Percentiles rank a stretch among this genome's conserved stretches.
These are phyloP conservation scores for Tilletiopsis washingtonensis DNA, from an alignment of 1,284 basidiomycete species.

Conservation along the genomic window DNA sequence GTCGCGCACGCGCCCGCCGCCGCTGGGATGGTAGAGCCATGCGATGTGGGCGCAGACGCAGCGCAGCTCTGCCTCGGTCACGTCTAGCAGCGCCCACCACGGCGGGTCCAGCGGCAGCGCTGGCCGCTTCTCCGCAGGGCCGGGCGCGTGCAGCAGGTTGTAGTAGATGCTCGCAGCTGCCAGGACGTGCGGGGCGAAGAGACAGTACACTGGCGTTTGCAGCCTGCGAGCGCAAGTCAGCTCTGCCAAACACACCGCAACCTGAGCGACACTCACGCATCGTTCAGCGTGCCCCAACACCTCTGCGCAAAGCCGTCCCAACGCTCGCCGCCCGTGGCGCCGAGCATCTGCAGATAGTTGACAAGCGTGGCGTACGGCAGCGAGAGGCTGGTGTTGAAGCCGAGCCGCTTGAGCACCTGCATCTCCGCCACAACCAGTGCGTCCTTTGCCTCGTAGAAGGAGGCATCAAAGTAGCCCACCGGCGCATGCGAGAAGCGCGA, in stretches of 20 bases:
- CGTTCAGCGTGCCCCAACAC: slow-evolving; percentile 49
- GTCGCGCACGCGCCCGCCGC: slow-evolving; percentile 6
- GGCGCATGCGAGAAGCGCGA: too few relatives aligned
- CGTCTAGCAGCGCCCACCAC: slow-evolving; percentile 50
- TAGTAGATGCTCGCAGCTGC: slow-evolving; percentile 58
- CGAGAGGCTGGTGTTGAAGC: slow-evolving; percentile 56
- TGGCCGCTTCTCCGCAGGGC: slow-evolving; percentile 18
- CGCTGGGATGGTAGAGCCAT: slow-evolving; percentile 22
- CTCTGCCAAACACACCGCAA: background rate
- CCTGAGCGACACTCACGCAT: slow-evolving; percentile 44
- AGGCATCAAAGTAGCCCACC: slow-evolving; percentile 62
- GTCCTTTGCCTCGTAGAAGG: slow-evolving; percentile 80
- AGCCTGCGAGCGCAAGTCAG: slow-evolving; percentile 53
- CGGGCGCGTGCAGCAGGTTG: too few relatives aligned
- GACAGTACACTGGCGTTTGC: slow-evolving; percentile 79
- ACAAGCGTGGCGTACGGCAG: slow-evolving; percentile 89
- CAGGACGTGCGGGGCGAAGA: slow-evolving; percentile 78
- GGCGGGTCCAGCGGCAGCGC: slow-evolving; percentile 45
- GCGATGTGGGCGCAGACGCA: slow-evolving; percentile 24
- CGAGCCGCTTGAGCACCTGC: slow-evolving; percentile 77
- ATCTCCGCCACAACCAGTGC: slow-evolving; percentile 88
- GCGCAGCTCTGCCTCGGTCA: slow-evolving; percentile 27
- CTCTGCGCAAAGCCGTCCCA: slow-evolving; percentile 20
- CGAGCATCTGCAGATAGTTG: slow-evolving; percentile 86
- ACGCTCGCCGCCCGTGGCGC: slow-evolving; percentile 51